These are phyloP conservation scores for Metschnikowia matae DNA, from an alignment of 805 yeast genomes.

Conservation along the genomic window DNA sequence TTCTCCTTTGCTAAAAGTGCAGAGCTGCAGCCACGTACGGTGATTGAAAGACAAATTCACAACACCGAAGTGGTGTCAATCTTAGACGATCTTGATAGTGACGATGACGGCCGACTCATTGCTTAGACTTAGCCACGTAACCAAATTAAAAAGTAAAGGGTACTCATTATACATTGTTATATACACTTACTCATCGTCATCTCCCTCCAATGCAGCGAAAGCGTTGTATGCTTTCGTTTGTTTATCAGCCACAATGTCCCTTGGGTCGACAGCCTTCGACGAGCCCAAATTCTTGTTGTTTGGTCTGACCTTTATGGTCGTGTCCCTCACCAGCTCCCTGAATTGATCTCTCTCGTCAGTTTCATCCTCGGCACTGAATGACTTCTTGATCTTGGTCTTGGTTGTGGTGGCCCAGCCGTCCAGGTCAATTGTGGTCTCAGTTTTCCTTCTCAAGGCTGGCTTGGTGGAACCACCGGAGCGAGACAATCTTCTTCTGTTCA, in stretches of 20 bases:
- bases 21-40: slow-evolving; percentile 20
- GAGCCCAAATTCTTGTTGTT: slow-evolving; percentile 72
- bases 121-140: slow-evolving; percentile 5
- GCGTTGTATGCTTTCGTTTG: slow-evolving; percentile 70
- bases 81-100: slow-evolving; percentile 31
- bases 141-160: background rate
- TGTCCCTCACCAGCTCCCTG: slow-evolving; percentile 47
- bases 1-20: slow-evolving; percentile 3
- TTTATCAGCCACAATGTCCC: slow-evolving; percentile 66
- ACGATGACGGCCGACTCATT: slow-evolving; percentile 26
- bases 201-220: slow-evolving; percentile 71
- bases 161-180: slow-evolving; percentile 6
- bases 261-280: slow-evolving; percentile 67
- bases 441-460: slow-evolving; percentile 58
- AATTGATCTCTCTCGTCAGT: slow-evolving; percentile 44
- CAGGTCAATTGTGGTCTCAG: slow-evolving; percentile 56
- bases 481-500: slow-evolving; percentile 63
- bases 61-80: slow-evolving; percentile 33
- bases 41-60: slow-evolving; percentile 30
- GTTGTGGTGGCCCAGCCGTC: slow-evolving; percentile 79
- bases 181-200: slow-evolving; percentile 38
- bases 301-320: slow-evolving; percentile 49
- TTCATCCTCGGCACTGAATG: slow-evolving; percentile 48
- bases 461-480: slow-evolving; percentile 27
- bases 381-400: slow-evolving; percentile 42